Conservation (phyloP, 805 yeast species). For the Kuraishia molischiana region DNA sequence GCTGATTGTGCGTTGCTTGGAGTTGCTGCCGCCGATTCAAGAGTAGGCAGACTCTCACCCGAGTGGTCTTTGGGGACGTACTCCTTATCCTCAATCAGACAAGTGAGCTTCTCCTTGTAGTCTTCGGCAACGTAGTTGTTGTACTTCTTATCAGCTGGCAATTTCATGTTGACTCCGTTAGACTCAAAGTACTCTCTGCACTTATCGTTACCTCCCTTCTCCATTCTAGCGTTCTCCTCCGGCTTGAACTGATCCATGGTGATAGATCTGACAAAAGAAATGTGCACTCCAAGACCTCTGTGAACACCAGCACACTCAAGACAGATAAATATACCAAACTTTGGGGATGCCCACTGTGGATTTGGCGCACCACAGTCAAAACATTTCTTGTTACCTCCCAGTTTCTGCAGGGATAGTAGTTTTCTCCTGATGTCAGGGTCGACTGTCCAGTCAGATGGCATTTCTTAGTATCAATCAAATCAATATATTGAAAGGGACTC, state of each 20-base stretch:
- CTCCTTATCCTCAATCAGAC: slow-evolving; percentile 62
- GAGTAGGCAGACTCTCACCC: slow-evolving; percentile 29
- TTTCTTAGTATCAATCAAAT: too few species aligned
- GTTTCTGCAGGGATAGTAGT: slow-evolving; percentile 65
- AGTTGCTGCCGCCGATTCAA: slow-evolving; percentile 3
- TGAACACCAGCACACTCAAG: slow-evolving; percentile 97
- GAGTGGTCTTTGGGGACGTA: slow-evolving; percentile 60
- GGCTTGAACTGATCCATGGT: slow-evolving; percentile 98
- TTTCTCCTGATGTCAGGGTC: slow-evolving; percentile 89
- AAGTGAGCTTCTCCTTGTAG: slow-evolving; percentile 73
- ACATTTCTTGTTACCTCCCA: slow-evolving; percentile 78
- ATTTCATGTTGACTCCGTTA: slow-evolving; percentile 58
- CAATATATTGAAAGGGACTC: too few species aligned
- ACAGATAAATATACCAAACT: slow-evolving; percentile 94
- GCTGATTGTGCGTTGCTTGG: background rate
- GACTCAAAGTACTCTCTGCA: slow-evolving; percentile 58
- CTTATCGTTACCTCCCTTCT: slow-evolving; percentile 81
- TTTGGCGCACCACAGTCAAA: slow-evolving; percentile 92
- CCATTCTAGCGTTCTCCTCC: slow-evolving; percentile 87
- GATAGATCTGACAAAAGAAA: slow-evolving; percentile 91
- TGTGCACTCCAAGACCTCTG: slow-evolving; percentile 92
- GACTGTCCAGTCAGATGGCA: slow-evolving; percentile 71
- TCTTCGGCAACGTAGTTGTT: slow-evolving; percentile 91
- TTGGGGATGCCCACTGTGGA: slow-evolving; percentile 99
- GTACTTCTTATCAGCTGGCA: slow-evolving; percentile 69